Conservation (phyloP, 1,284 basidiomycete genomes). For the Leccinum laetum region DNA sequence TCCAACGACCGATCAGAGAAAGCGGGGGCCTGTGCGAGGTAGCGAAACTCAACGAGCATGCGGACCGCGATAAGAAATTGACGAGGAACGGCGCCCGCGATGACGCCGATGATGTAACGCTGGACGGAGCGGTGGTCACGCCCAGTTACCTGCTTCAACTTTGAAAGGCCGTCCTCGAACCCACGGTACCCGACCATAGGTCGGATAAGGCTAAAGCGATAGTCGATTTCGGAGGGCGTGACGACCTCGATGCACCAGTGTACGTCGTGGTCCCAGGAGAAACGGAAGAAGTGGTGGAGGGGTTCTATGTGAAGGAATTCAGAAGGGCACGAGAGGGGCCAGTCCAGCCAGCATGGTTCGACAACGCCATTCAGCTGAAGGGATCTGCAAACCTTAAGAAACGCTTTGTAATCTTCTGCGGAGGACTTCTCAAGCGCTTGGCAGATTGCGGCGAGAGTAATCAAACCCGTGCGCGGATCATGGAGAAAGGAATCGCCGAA, state of each 20-base stretch:
- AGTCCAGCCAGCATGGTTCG: background rate
- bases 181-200: background rate
- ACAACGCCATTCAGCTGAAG: background rate
- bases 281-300: background rate
- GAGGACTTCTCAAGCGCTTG: background rate
- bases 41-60: no score
- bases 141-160: conserved; percentile 11
- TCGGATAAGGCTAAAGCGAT: background rate
- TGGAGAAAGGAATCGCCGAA: background rate
- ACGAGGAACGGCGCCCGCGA: no score
- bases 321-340: background rate
- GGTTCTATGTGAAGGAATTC: background rate
- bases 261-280: conserved; percentile 1
- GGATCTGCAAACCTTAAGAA: background rate
- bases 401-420: background rate
- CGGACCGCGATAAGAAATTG: no score
- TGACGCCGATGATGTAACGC: background rate
- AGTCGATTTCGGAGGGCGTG: background rate
- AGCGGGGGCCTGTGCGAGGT: no score
- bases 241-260: background rate
- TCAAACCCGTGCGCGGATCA: background rate
- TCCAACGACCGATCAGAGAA: no score
- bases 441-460: background rate
- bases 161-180: conserved; percentile 7
- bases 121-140: conserved; percentile 1